phyloP scores from a whole-genome alignment of 2,329 filamentous ascomycete species.

The Orbilia ellipsospora region DNA sequence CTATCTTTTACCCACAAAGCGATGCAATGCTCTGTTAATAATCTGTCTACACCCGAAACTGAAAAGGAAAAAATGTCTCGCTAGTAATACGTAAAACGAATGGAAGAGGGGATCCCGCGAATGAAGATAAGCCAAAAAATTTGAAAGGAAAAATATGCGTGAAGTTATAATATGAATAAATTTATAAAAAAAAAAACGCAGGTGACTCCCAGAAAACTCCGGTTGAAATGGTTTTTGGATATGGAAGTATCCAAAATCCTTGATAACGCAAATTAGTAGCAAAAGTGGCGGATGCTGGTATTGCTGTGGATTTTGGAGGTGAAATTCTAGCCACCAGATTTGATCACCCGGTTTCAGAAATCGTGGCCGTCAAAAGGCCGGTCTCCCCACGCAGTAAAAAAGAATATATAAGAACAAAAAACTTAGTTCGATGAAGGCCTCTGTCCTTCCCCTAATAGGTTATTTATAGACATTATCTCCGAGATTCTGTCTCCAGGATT shows the following conservation, averaged over 20 bases:
- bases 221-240: not conserved
- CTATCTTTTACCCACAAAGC: not conserved
- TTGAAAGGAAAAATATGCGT: not conserved
- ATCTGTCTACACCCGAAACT: constrained; percentile 7
- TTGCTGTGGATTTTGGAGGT: no score
- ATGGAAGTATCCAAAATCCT: not conserved
- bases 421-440: constrained; percentile 47
- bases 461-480: constrained; percentile 54
- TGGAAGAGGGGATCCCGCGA: not conserved
- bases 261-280: constrained; percentile 12
- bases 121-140: not conserved
- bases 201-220: constrained; percentile 7
- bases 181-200: constrained; percentile 3
- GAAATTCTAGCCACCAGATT: no score
- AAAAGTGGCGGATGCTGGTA: not conserved
- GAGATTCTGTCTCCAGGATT: constrained; percentile 39
- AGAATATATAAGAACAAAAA: constrained; percentile 1
- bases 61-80: not conserved
- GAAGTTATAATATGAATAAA: not conserved
- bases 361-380: not conserved
- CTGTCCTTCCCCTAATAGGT: constrained; percentile 38
- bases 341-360: not conserved
- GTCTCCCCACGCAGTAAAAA: not conserved
- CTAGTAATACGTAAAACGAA: constrained; percentile 3
- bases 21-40: constrained; percentile 2